Evolutionary conservation across 1,139 yeast species (phyloP), one percentile per base, ranked within the genome.

Genomic region (Eremothecium sinecaudum): DNA sequence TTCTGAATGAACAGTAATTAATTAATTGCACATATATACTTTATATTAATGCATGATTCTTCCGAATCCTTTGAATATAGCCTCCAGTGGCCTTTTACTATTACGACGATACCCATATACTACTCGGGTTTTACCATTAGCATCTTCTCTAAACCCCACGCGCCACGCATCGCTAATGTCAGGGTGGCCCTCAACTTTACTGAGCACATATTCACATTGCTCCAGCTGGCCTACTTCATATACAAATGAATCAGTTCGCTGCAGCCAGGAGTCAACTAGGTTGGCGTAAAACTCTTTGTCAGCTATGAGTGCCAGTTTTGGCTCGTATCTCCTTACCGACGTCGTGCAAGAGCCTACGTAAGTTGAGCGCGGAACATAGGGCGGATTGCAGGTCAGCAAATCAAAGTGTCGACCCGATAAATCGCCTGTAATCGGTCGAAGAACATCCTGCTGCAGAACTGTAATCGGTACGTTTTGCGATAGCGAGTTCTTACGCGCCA

Each of bases 351-450:
- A 49, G 36, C 42, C 24, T 35, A 49, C 46, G 47, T 70, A 73
- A 22, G 73, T 74, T 0, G 47, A 34, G 2, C 33, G 12, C 0
- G 87, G 75, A 7, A 90, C 77, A 50, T 90, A 90, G 0, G 98
- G 98, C 1, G 98, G 98, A 48, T 90, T 90, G 15, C 94, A 73
- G 0, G 79, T 70, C 1, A 90, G 53, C 4, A 87, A 36, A 43
- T 80, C 82, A 8, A 63, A 39, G 6, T 32, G 11, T n/a, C 6
- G 18, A 38, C 38, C 25, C 17, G 26, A 21, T 3, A 8, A 17
- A 13, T 15, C 25, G 4, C 24, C 36, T 2, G 36, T 12, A 4
- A 27, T 25, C 14, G 35, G 32, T n/a, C 32, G 33, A 32, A 55
- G 46, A 9, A 52, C 41, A 30, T 53, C 46, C 3, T 43, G 48